Evolutionary conservation across 768 basidiomycete genomes (phyloP).

Genomic region (Rhodotorula toruloides): DNA sequence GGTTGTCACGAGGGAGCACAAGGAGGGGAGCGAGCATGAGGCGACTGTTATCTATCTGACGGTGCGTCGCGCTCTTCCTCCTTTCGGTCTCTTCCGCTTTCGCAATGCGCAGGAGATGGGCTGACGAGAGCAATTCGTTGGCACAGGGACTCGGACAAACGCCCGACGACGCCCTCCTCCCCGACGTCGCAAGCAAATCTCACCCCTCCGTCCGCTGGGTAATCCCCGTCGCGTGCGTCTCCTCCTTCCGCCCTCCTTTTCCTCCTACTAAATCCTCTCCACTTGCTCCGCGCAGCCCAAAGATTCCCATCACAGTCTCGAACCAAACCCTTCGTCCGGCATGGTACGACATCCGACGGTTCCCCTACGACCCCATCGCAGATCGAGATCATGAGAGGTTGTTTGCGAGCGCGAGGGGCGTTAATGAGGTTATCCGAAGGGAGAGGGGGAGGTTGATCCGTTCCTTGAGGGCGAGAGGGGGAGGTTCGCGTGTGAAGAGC

Average conservation of each 20-base stretch:
- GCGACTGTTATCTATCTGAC: slow-evolving; percentile 29
- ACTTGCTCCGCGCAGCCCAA: background rate
- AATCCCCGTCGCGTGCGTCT: slow-evolving; percentile 24
- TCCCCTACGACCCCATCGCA: slow-evolving; percentile 21
- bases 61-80: background rate
- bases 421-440: slow-evolving; percentile 23
- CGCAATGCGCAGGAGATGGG: slow-evolving; percentile 7
- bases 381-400: slow-evolving; percentile 12
- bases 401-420: slow-evolving; percentile 8
- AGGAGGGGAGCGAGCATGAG: slow-evolving; percentile 12
- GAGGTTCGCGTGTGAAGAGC: background rate
- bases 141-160: no score
- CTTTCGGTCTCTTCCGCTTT: background rate
- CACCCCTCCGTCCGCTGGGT: slow-evolving; percentile 18
- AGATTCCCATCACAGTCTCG: background rate
- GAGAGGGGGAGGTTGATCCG: slow-evolving; percentile 25
- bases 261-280: no score
- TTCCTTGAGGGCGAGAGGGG: background rate
- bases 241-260: no score
- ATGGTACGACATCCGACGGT: slow-evolving; percentile 32
- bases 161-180: no score
- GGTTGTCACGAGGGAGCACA: background rate
- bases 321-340: no score
- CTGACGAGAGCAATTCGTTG: slow-evolving; percentile 6
- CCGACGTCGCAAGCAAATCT: no score